Percentiles rank a stretch among this genome's conserved stretches.
Conservation (phyloP, 805 yeast genomes). For the Ogataea kodamae region DNA sequence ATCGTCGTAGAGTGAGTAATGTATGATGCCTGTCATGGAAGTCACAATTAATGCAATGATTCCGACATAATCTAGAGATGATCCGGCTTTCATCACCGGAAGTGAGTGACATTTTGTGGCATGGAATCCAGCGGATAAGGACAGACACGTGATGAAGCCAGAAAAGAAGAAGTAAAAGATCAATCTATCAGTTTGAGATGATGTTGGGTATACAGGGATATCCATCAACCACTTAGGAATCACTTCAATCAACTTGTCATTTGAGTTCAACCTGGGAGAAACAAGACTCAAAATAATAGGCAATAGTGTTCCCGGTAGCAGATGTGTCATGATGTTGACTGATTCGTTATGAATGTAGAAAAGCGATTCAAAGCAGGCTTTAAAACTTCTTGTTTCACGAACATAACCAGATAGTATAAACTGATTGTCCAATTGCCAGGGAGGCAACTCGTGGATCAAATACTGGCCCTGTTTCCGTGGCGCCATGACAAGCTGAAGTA, state of each 20-base stretch:
- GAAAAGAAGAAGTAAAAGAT: conserved; percentile 42
- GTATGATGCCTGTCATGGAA: conserved; percentile 39
- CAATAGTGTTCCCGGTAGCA: conserved; percentile 41
- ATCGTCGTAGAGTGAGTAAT: conserved; percentile 44
- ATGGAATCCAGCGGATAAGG: conserved; percentile 50
- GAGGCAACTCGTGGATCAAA: conserved; percentile 43
- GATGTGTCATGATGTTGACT: conserved; percentile 49
- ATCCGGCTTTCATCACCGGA: conserved; percentile 40
- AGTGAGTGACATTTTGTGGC: conserved; percentile 49
- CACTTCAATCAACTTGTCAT: conserved; percentile 17
- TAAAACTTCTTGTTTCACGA: conserved; percentile 40
- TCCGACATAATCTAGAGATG: conserved; percentile 54
- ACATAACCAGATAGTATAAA: conserved; percentile 50
- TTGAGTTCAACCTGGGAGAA: conserved; percentile 24
- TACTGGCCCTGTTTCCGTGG: conserved; percentile 2
- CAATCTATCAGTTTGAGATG: conserved; percentile 35
- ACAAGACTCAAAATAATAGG: conserved; percentile 20
- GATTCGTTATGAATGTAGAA: conserved; percentile 50
- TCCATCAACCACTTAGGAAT: conserved; percentile 26
- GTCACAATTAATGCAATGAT: conserved; percentile 48
- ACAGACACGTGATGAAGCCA: conserved; percentile 44
- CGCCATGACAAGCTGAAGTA: no score
- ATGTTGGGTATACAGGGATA: conserved; percentile 26
- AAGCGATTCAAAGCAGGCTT: conserved; percentile 39
- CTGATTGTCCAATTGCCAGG: conserved; percentile 58